Evolutionary conservation across 2,329 filamentous ascomycete genomes (phyloP).

Genomic region (Penicillium capsulatum): DNA sequence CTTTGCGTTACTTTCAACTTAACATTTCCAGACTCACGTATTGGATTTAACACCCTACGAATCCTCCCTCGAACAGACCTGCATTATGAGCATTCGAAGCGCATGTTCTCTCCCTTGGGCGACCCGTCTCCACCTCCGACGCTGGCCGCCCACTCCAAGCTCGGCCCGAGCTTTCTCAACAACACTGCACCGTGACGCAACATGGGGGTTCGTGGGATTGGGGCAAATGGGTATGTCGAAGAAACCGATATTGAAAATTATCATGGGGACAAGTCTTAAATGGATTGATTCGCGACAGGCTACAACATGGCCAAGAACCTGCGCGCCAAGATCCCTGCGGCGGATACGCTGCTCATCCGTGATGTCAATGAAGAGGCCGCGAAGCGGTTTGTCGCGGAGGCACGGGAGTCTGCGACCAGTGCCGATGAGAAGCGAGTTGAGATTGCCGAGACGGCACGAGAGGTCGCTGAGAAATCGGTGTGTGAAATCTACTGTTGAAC

Average conservation of each 20-base stretch:
- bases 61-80: too few species aligned
- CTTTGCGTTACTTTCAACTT: too few species aligned
- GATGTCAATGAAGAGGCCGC: constrained; percentile 60
- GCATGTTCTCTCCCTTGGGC: constrained; percentile 4
- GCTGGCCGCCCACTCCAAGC: constrained; percentile 12
- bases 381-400: constrained; percentile 55
- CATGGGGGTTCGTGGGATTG: constrained; percentile 58
- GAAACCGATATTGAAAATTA: too few species aligned
- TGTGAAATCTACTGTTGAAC: constrained; percentile 28
- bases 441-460: constrained; percentile 54
- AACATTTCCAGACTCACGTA: too few species aligned
- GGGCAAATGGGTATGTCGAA: constrained; percentile 55
- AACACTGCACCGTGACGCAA: constrained; percentile 43
- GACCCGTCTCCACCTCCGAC: constrained; percentile 12
- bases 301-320: constrained; percentile 71
- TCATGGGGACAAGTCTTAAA: too few species aligned
- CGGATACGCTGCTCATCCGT: constrained; percentile 61
- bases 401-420: constrained; percentile 31
- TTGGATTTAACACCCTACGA: too few species aligned
- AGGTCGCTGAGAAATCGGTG: constrained; percentile 65
- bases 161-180: constrained; percentile 44
- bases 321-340: constrained; percentile 59
- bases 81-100: not conserved
- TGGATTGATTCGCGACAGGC: constrained; percentile 42
- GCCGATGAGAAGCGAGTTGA: constrained; percentile 47